Percentiles rank a stretch among this genome's conserved stretches.
Evolutionary conservation across 2,329 filamentous ascomycete species (phyloP).

Genomic region (Colletotrichum magnum): DNA sequence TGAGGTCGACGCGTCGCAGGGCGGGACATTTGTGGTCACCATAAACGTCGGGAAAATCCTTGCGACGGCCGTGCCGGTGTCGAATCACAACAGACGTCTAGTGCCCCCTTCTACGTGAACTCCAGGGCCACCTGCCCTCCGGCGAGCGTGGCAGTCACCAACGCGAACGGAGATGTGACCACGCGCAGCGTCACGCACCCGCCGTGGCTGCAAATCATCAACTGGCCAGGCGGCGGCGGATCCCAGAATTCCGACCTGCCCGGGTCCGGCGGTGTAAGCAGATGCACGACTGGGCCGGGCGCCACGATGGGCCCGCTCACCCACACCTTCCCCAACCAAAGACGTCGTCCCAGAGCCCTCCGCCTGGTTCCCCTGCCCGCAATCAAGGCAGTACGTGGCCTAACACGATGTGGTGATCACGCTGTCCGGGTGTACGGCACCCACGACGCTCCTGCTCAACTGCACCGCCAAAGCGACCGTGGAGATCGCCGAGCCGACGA

Average conservation of each 20-base stretch:
- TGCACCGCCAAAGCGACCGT: conserved; percentile 5
- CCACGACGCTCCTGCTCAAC: not conserved
- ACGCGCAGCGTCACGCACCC: conserved; percentile 41
- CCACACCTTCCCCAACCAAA: not conserved
- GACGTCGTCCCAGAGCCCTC: not conserved
- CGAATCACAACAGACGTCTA: conserved; percentile 42
- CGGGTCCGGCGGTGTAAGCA: not conserved
- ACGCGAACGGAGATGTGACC: conserved; percentile 38
- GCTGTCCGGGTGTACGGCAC: not conserved
- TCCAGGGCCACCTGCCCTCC: conserved; percentile 41
- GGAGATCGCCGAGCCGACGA: conserved; percentile 1
- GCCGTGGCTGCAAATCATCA: conserved; percentile 42
- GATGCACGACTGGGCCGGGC: not conserved
- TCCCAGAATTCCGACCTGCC: not conserved
- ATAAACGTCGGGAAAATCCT: conserved; percentile 29
- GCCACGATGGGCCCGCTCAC: not conserved
- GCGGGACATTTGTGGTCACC: conserved; percentile 8
- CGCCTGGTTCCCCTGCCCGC: not conserved
- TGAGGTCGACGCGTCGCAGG: conserved; percentile 40
- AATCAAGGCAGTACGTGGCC: not conserved
- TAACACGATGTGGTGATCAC: conserved; percentile 4
- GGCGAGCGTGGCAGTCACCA: conserved; percentile 36
- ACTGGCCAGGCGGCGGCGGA: conserved; percentile 1
- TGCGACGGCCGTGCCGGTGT: conserved; percentile 38
- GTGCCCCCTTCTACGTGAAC: conserved; percentile 17